phyloP scores from a whole-genome alignment of 352 stramenopile genomes.

The Globisporangium perplexum region DNA sequence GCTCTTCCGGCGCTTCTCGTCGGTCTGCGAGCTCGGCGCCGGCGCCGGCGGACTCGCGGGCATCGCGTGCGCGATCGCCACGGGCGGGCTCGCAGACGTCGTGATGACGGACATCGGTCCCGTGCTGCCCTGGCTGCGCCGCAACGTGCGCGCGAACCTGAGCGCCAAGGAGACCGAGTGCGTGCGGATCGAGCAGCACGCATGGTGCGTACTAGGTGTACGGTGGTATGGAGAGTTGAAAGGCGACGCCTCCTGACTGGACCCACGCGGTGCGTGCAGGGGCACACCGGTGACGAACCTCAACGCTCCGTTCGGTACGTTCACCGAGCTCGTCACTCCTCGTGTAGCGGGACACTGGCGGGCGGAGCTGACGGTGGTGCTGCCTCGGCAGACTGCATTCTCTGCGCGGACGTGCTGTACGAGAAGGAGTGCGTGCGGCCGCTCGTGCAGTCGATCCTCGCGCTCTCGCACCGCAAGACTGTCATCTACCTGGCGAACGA shows the following conservation, averaged over 20 bases:
- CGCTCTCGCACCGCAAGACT: conserved; percentile 71
- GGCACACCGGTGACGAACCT: conserved; percentile 51
- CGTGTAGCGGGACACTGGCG: too few relatives aligned
- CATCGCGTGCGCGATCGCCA: conserved; percentile 68
- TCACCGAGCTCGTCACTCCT: too few relatives aligned
- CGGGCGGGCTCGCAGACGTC: conserved; percentile 44
- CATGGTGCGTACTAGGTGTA: conserved; percentile 22
- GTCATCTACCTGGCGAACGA: conserved; percentile 78
- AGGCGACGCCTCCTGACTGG: too few relatives aligned
- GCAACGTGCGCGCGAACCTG: conserved; percentile 63
- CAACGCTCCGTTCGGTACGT: conserved; percentile 42
- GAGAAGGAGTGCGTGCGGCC: conserved; percentile 72
- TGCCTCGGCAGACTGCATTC: conserved; percentile 46
- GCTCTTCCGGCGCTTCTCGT: conserved; percentile 48
- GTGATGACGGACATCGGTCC: conserved; percentile 75
- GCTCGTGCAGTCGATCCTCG: conserved; percentile 73
- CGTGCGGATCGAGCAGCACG: conserved; percentile 53
- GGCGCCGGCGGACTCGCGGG: conserved; percentile 68
- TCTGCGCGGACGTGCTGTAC: conserved; percentile 81
- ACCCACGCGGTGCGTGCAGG: conserved; percentile 36
- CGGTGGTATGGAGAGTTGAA: too few relatives aligned
- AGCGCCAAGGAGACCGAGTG: conserved; percentile 49
- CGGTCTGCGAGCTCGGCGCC: conserved; percentile 70
- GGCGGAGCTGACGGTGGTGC: not conserved
- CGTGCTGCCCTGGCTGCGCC: conserved; percentile 70